phyloP scores from a whole-genome alignment of 192 early-diverging fungal genomes.

The Linnemannia zychae region DNA sequence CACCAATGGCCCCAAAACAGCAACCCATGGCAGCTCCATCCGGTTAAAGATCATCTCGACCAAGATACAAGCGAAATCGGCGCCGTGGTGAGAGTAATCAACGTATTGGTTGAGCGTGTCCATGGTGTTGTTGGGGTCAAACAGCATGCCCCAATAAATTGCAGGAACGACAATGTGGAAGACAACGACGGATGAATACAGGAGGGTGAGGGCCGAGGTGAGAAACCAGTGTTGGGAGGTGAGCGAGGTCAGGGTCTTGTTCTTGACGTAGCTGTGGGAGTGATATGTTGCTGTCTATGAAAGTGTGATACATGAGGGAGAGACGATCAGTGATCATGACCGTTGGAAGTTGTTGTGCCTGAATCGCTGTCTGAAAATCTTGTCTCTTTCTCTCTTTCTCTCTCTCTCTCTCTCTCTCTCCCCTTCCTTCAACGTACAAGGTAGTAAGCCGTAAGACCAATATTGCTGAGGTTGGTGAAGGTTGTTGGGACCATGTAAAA shows the following conservation, averaged over 20 bases:
- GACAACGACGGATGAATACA: conserved; percentile 44
- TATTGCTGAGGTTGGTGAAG: conserved; percentile 54
- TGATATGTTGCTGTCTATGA: conserved; percentile 51
- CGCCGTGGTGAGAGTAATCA: conserved; percentile 47
- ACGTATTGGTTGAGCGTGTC: conserved; percentile 50
- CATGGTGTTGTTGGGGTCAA: conserved; percentile 56
- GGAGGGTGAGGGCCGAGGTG: conserved; percentile 38
- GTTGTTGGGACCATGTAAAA: conserved; percentile 57
- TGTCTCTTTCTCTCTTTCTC: too few relatives aligned
- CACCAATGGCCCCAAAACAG: conserved; percentile 24
- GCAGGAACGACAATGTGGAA: conserved; percentile 52
- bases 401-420: too few relatives aligned
- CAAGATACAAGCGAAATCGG: conserved; percentile 36
- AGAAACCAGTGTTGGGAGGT: conserved; percentile 52
- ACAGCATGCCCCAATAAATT: conserved; percentile 54
- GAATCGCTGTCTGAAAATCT: not conserved
- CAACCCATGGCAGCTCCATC: conserved; percentile 42
- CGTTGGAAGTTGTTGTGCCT: not conserved
- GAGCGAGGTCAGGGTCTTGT: conserved; percentile 14
- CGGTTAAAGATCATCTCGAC: conserved; percentile 46
- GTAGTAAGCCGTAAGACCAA: conserved; percentile 50
- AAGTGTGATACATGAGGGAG: too few relatives aligned
- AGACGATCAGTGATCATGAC: not conserved
- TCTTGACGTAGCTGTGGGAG: conserved; percentile 12
- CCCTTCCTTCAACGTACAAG: conserved; percentile 26